Evolutionary conservation across 805 yeast species (phyloP).

Genomic region (Lachancea waltii): DNA sequence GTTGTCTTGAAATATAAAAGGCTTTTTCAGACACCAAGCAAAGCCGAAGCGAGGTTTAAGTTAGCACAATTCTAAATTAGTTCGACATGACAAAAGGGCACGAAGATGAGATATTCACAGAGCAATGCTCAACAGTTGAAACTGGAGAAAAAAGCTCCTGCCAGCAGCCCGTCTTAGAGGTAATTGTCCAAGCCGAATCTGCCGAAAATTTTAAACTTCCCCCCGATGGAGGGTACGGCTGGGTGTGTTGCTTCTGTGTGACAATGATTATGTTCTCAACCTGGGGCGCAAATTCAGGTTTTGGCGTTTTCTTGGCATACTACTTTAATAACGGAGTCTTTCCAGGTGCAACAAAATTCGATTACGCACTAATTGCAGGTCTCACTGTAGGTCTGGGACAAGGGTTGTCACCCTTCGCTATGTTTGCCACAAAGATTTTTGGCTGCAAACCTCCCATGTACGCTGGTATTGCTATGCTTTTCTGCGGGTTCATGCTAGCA

Average conservation of each 20-base stretch:
- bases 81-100: too few species aligned
- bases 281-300: conserved; percentile 70
- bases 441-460: conserved; percentile 45
- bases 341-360: conserved; percentile 48
- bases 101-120: too few species aligned
- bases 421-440: conserved; percentile 41
- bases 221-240: conserved; percentile 66
- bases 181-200: neutral
- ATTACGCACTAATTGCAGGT: conserved; percentile 66
- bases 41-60: too few species aligned
- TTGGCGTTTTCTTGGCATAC: conserved; percentile 54
- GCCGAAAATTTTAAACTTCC: conserved; percentile 16
- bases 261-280: conserved; percentile 48
- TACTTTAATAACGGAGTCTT: conserved; percentile 47
- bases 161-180: neutral
- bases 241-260: conserved; percentile 53
- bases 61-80: too few species aligned
- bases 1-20: too few species aligned
- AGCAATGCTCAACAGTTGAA: neutral
- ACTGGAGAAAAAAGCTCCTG: neutral
- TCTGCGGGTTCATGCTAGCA: conserved; percentile 53
- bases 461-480: conserved; percentile 46
- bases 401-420: conserved; percentile 51
- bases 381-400: conserved; percentile 52
- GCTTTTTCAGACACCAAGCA: too few species aligned